Evolutionary conservation across 495 filamentous ascomycete species (phyloP).

Genomic region (Bacidia gigantensis): DNA sequence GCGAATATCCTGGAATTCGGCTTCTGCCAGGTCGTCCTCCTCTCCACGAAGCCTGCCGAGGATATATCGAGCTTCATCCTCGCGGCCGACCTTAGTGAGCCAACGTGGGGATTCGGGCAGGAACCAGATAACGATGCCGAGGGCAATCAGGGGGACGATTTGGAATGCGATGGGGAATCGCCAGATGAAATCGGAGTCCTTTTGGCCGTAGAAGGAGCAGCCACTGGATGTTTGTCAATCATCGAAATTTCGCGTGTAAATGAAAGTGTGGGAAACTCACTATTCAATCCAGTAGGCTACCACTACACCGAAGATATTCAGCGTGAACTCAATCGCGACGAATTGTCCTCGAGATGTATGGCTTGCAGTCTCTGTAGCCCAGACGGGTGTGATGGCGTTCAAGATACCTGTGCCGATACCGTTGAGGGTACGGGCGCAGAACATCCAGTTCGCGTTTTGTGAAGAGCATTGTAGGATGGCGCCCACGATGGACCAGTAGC

Average conservation of each 20-base stretch:
- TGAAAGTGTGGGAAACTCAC: conserved; percentile 22
- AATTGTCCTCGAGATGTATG: conserved; percentile 58
- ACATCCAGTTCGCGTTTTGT: conserved; percentile 58
- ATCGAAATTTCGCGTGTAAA: background rate
- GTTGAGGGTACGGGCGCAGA: conserved; percentile 50
- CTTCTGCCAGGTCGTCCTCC: conserved; percentile 39
- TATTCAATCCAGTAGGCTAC: conserved; percentile 64
- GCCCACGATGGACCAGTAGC: conserved; percentile 43
- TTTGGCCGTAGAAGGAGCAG: conserved; percentile 42
- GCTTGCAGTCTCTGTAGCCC: conserved; percentile 54
- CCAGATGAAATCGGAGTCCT: conserved; percentile 45
- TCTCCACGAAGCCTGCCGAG: conserved; percentile 49
- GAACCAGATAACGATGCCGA: conserved; percentile 40
- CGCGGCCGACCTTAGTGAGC: conserved; percentile 47
- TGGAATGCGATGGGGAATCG: conserved; percentile 62
- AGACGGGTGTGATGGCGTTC: conserved; percentile 59
- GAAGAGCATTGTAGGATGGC: conserved; percentile 48
- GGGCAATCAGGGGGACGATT: conserved; percentile 46
- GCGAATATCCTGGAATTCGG: conserved; percentile 50
- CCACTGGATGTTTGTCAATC: conserved; percentile 27
- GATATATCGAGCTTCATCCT: conserved; percentile 48
- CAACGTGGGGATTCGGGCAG: conserved; percentile 55
- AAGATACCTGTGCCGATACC: conserved; percentile 62
- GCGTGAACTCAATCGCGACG: conserved; percentile 58
- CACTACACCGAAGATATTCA: conserved; percentile 63